Percentiles rank a stretch among this genome's conserved stretches.
These are phyloP conservation scores for Firmiana major DNA, from an alignment of 345 rosid genomes.

Conservation along the genomic window DNA sequence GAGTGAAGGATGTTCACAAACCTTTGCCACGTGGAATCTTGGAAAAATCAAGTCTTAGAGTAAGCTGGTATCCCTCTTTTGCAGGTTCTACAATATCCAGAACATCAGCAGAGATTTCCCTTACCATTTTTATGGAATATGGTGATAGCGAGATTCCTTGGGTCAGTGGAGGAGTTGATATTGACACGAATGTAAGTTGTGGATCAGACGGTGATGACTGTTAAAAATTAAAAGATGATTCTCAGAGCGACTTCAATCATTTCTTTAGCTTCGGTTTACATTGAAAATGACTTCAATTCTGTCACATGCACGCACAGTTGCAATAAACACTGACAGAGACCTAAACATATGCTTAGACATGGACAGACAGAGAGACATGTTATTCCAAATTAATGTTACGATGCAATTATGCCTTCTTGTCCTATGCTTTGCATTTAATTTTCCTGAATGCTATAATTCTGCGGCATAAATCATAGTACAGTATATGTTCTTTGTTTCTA, in stretches of 20 bases:
- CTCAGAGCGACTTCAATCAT: neutral
- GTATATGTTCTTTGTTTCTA: too few species aligned
- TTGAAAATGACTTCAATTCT: neutral
- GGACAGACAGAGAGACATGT: too few species aligned
- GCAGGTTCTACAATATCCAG: slow-evolving; percentile 74
- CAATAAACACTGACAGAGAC: neutral
- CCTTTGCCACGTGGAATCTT: slow-evolving; percentile 69
- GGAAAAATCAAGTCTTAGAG: slow-evolving; percentile 54
- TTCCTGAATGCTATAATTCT: neutral
- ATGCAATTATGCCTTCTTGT: neutral
- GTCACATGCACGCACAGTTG: too few species aligned
- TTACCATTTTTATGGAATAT: slow-evolving; percentile 36
- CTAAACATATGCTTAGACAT: too few species aligned
- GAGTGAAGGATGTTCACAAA: slow-evolving; percentile 17
- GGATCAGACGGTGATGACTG: neutral
- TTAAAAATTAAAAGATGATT: neutral
- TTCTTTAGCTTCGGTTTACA: neutral
- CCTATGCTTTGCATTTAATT: too few species aligned
- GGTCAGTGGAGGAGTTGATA: slow-evolving; percentile 42
- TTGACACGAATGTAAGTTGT: neutral
- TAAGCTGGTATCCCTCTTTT: slow-evolving; percentile 77
- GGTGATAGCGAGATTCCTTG: slow-evolving; percentile 40
- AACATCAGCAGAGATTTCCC: slow-evolving; percentile 23
- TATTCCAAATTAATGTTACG: neutral
- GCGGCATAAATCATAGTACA: neutral